phyloP scores from a whole-genome alignment of 371 early-diverging fungal species.

The Mortierella sp. region DNA sequence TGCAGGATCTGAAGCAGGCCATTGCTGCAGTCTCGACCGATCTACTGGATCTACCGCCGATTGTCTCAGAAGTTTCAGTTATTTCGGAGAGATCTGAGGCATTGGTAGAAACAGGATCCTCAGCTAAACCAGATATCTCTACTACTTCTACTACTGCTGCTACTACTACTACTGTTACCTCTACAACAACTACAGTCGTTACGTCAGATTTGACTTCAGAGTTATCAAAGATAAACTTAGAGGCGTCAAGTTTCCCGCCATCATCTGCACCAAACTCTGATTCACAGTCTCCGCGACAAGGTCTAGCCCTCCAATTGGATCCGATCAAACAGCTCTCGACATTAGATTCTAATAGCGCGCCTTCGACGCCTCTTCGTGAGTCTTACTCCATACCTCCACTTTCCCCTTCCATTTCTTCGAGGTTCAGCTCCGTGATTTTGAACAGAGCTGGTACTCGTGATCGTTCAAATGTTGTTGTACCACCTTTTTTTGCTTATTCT shows the following conservation, averaged over 20 bases:
- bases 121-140: background rate
- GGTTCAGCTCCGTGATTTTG: constrained; percentile 35
- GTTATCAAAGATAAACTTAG: constrained; percentile 5
- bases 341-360: constrained; percentile 25
- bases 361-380: constrained; percentile 31
- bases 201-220: background rate
- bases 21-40: constrained; percentile 47
- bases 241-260: background rate
- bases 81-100: constrained; percentile 1
- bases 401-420: constrained; percentile 27
- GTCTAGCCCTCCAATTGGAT: constrained; percentile 25
- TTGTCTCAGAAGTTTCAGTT: background rate
- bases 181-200: background rate
- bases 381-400: constrained; percentile 16
- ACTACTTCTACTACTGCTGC: background rate
- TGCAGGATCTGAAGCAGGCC: constrained; percentile 52
- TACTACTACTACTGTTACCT: background rate
- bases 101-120: background rate
- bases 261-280: background rate
- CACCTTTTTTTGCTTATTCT: constrained; percentile 55
- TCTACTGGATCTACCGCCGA: constrained; percentile 27
- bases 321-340: constrained; percentile 17
- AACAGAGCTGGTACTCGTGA: constrained; percentile 30
- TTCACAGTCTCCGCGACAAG: constrained; percentile 6
- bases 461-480: constrained; percentile 34